Evolutionary conservation across 1,284 basidiomycete species (phyloP).

Genomic region (Papiliotrema laurentii): DNA sequence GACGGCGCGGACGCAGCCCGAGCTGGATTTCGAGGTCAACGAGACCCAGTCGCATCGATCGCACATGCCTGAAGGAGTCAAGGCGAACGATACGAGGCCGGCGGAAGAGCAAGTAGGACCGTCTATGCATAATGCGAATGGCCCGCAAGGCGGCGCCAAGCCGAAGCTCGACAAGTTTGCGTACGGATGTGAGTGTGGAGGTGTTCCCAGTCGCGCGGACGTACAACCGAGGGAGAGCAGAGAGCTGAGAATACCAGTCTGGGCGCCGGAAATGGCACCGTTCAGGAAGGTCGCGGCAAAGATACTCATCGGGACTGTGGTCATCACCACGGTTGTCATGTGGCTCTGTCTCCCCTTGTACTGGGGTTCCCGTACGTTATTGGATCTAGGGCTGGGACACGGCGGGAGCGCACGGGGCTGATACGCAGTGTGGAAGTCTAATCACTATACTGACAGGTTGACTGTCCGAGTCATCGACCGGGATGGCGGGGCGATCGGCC

Average conservation of each 20-base stretch:
- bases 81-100: neutral
- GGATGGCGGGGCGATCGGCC: constrained; percentile 50
- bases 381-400: neutral
- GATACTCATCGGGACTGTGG: constrained; percentile 24
- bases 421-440: constrained; percentile 36
- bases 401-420: neutral
- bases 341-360: constrained; percentile 46
- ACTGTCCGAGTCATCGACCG: constrained; percentile 52
- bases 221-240: neutral
- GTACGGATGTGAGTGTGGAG: constrained; percentile 7
- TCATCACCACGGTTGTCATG: constrained; percentile 37
- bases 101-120: neutral
- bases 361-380: constrained; percentile 50
- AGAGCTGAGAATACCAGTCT: constrained; percentile 16
- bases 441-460: constrained; percentile 47
- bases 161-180: constrained; percentile 1
- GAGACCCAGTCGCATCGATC: neutral
- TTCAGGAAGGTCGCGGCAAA: constrained; percentile 36
- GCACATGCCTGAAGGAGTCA: neutral
- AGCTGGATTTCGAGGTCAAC: neutral
- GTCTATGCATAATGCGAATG: neutral
- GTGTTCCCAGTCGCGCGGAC: constrained; percentile 1
- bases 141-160: neutral
- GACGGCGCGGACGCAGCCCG: neutral
- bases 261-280: constrained; percentile 27